A percentile compares a stretch with the other conserved stretches of the same genome.
phyloP scores from a whole-genome alignment of 2,329 filamentous ascomycete genomes.

The Corniculantispora saksenae region DNA sequence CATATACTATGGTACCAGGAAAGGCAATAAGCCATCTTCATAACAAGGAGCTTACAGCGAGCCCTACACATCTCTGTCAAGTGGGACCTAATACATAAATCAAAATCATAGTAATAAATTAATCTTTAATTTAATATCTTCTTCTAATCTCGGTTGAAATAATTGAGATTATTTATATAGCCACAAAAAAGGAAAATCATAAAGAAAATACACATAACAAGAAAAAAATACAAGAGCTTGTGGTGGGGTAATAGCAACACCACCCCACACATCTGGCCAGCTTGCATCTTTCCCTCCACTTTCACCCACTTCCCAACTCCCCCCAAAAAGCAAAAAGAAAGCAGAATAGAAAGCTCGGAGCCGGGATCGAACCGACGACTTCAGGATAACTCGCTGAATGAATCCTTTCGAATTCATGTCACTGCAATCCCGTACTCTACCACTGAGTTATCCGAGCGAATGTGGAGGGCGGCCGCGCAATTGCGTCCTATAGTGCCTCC shows the following conservation, averaged over 20 bases:
- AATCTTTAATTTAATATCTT: too few species aligned
- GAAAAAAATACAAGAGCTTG: too few species aligned
- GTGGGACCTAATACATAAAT: too few species aligned
- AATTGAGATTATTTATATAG: too few species aligned
- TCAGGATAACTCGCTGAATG: slow-evolving; percentile 17
- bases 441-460: slow-evolving; percentile 19
- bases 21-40: too few species aligned
- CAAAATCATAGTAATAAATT: too few species aligned
- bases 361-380: slow-evolving; percentile 23
- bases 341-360: slow-evolving; percentile 3
- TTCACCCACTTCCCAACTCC: neutral
- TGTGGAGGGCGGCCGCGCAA: neutral
- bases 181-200: neutral
- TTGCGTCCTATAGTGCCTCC: neutral
- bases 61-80: too few species aligned
- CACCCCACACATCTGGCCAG: too few species aligned
- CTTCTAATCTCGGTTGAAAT: too few species aligned
- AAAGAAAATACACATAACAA: too few species aligned
- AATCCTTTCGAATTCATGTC: neutral
- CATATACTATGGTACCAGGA: too few species aligned
- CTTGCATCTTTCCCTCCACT: neutral
- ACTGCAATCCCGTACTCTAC: slow-evolving; percentile 20
- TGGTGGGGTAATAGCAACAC: neutral
- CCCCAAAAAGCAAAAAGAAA: neutral
- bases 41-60: too few species aligned